Evolutionary conservation across 73 alveolate genomes (phyloP).

Genomic region (Paramecium caudatum): DNA sequence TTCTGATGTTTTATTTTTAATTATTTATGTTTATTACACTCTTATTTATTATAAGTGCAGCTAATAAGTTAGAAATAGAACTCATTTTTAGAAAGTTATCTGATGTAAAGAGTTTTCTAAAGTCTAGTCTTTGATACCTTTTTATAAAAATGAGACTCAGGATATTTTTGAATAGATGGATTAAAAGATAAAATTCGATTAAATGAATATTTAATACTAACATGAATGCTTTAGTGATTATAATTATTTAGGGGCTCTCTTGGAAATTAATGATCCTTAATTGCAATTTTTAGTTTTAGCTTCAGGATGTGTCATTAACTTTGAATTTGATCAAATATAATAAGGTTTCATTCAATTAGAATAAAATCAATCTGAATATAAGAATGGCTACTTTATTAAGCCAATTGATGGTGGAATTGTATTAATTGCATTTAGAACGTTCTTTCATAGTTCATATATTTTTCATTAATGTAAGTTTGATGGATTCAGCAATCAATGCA

Average conservation of each 20-base stretch:
- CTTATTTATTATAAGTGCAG: no score
- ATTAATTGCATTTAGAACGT: not conserved
- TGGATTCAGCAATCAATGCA: constrained; percentile 31
- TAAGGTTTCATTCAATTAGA: not conserved
- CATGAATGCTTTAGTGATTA: not conserved
- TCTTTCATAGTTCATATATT: not conserved
- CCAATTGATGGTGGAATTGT: not conserved
- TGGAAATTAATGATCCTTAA: constrained; percentile 34
- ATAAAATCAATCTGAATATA: not conserved
- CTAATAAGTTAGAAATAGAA: no score
- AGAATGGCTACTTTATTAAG: not conserved
- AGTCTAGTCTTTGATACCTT: no score
- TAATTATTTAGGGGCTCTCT: not conserved
- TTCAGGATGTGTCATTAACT: not conserved
- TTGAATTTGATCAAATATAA: not conserved
- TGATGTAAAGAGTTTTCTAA: no score
- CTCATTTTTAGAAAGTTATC: no score
- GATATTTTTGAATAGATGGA: no score
- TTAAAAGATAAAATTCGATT: no score
- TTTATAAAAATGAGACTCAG: no score
- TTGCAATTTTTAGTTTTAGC: constrained; percentile 9
- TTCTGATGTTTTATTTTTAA: no score
- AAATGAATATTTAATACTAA: no score
- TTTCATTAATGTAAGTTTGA: constrained; percentile 24
- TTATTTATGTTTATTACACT: no score